Conservation (phyloP, 257 asterid genomes). For the Nicotiana tomentosiformis region DNA sequence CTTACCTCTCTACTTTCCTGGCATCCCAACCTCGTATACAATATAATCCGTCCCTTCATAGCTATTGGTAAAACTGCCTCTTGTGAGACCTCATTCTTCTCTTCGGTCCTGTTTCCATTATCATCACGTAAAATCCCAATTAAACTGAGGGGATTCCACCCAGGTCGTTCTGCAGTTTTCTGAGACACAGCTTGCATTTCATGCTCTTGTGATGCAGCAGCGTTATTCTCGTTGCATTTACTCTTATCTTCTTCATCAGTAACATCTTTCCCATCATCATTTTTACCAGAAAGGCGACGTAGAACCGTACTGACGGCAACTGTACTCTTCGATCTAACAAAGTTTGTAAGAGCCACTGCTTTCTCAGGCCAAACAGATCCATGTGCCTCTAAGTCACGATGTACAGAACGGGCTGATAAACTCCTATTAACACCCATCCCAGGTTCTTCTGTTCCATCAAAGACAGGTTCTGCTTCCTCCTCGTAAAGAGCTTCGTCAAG, state of each 20-base stretch:
- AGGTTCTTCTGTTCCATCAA: constrained; percentile 67
- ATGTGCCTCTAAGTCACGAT: constrained; percentile 36
- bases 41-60: constrained; percentile 73
- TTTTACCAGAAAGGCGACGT: constrained; percentile 72
- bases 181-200: too few species aligned
- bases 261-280: constrained; percentile 43
- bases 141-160: too few species aligned
- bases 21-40: constrained; percentile 75
- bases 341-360: constrained; percentile 63
- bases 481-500: constrained; percentile 27
- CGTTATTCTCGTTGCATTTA: constrained; percentile 12
- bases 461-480: constrained; percentile 61
- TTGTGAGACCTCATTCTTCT: background rate
- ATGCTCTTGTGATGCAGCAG: too few species aligned
- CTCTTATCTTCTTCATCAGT: constrained; percentile 30
- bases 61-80: constrained; percentile 34
- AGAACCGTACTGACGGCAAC: constrained; percentile 62
- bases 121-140: too few species aligned
- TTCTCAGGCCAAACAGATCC: constrained; percentile 77
- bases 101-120: too few species aligned
- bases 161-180: too few species aligned
- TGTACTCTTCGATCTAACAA: constrained; percentile 67
- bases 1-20: constrained; percentile 58
- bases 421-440: constrained; percentile 39
- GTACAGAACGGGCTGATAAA: constrained; percentile 24